Evolutionary conservation across 495 filamentous ascomycete genomes (phyloP), one percentile per base, ranked within the genome.

Genomic region (Penicillium tannophilum): DNA sequence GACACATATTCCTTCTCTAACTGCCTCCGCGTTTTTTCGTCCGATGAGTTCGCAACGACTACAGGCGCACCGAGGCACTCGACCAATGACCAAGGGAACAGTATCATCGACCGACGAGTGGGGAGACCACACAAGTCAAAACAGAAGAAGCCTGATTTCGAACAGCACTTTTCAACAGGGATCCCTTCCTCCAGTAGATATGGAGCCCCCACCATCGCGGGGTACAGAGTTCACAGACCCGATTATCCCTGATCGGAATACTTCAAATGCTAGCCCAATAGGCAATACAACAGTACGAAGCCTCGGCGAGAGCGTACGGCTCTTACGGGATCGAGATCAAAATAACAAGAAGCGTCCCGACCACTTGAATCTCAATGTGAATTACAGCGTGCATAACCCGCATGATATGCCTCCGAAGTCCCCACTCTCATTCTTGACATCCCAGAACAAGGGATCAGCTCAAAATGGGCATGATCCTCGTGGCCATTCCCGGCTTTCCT

Each of bases 11-110:
- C 93, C 94, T 8, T 90, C 89, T 1, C 76, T 98, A 30, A 86
- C 92, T 8, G 91, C 92, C 14, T 88, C 93, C 62, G 93, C 89
- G 19, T 98, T 98, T 72, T 97, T 97, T 64, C 87, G 88, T 9
- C 94, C 94, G 17, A 96, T 98, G 94, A 97, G 92, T 75, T 95
- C 92, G 23, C 93, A 97, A 72, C 86, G 90, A 68, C 79, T 97
- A 49, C 94, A 98, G 72, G 93, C 92, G 52, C 95, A 98, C 70
- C 80, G 94, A 67, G 86, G 86, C 47, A 79, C 82, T 26, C 76
- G 83, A 12, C 83, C 83, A 16, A 60, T 68, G 60, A 80, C 68
- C 54, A 76, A 73, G 60, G 79, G 68, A 45, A 73, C 70, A 39
- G 69, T 71, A 9, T 67, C 75, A 9, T 69, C 74, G 10, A 76